Base-by-base conservation (phyloP, 768 basidiomycete species). In the Rhodotorula babjevae region DNA sequence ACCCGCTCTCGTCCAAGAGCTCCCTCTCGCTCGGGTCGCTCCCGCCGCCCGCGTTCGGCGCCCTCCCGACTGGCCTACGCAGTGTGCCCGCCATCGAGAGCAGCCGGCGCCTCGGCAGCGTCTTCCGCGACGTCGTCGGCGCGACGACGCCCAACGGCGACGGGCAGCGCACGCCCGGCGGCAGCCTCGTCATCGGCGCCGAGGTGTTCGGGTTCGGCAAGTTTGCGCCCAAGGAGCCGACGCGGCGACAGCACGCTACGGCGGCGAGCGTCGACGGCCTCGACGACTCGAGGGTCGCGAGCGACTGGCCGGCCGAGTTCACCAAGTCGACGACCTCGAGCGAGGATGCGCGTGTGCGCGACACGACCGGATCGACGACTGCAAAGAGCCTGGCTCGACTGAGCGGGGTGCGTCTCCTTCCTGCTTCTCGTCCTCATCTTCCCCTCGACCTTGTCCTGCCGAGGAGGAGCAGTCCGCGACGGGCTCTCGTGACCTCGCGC, bases 171-270 rank as follows among this genome's bases (percentile, higher is more conserved):
- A 76, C 75, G 6, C 75, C 75, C 1, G 75, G 75, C 9, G 75
- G 75, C 7, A 61, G 58, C 29, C 55, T 76, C 23, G 75, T 73
- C 14, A 64, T 76, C 29, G 75, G 75, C 14, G 65, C 65, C 46
- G 75, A 76, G 57, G 66, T 76, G 25, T 76, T 76, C 42, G 75
- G 75, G 12, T 76, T 76, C 33, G 74, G 74, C 44, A 66, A 66
- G 53, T 36, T 50, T 47, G 46, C 58, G 31, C 71, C 69, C 25
- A 65, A 68, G 64, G 68, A 73, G 47, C 36, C 53, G 23, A 58
- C 33, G 61, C 49, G 58, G 58, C 23, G 40, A 21, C 40, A 44
- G 40, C 40, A 60, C 29, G 49, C 6, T 7, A 23, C 15, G 16
- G n/a, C 23, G 3, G 47, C 61, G 2, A 27, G 33, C 4, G 44